Conservation (phyloP, 306 rosid genomes). For the Corylus americana region DNA sequence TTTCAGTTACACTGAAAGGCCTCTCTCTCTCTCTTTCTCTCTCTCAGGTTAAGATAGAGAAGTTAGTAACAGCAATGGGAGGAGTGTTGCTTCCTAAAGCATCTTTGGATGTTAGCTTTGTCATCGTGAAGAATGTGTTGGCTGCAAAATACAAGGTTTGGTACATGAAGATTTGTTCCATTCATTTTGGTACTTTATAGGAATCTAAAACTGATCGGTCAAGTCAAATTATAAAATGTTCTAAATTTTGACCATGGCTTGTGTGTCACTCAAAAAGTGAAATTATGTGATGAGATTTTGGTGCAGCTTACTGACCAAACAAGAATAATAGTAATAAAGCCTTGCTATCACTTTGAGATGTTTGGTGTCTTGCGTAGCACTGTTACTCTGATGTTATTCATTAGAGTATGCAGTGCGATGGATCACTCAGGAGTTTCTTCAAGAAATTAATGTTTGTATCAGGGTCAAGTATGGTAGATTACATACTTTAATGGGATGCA, state of each 20-base stretch:
- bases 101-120: constrained; percentile 74
- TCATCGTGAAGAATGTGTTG: constrained; percentile 80
- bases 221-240: constrained; percentile 16
- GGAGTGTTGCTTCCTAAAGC: constrained; percentile 68
- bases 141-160: constrained; percentile 92
- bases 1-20: constrained; percentile 19
- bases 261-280: neutral
- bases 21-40: constrained; percentile 13
- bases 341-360: neutral
- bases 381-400: neutral
- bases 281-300: neutral
- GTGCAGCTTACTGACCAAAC: neutral
- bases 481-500: constrained; percentile 8
- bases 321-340: neutral
- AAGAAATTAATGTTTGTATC: constrained; percentile 12
- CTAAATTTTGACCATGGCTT: neutral
- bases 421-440: constrained; percentile 9
- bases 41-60: constrained; percentile 66
- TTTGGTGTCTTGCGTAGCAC: too few species aligned
- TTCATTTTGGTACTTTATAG: neutral
- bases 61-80: constrained; percentile 84
- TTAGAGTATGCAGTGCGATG: constrained; percentile 7
- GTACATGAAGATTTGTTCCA: constrained; percentile 1
- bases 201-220: constrained; percentile 16
- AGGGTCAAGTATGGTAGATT: constrained; percentile 5